phyloP scores from a whole-genome alignment of 495 filamentous ascomycete genomes.

The Xanthoparmelia taractica region DNA sequence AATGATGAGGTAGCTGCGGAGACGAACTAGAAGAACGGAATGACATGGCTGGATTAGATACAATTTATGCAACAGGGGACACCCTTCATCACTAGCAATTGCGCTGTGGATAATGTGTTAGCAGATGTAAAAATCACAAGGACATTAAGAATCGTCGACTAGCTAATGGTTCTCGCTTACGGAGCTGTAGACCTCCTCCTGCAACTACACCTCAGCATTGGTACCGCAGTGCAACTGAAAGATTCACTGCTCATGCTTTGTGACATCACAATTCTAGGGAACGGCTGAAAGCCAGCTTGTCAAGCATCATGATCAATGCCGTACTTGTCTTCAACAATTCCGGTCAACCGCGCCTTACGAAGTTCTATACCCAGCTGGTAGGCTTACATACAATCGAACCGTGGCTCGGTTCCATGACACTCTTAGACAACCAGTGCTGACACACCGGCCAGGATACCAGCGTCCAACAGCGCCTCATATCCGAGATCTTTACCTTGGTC shows the following conservation, averaged over 20 bases:
- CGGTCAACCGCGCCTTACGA: slow-evolving; percentile 90
- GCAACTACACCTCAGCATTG: not conserved
- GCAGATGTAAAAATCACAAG: not conserved
- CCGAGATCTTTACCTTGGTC: slow-evolving; percentile 96
- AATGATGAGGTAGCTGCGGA: not conserved
- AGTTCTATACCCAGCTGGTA: slow-evolving; percentile 98
- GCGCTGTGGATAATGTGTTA: not conserved
- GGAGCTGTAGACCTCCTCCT: not conserved
- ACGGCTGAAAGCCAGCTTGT: slow-evolving; percentile 2
- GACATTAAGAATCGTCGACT: not conserved
- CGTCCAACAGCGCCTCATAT: slow-evolving; percentile 92
- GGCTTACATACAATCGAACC: slow-evolving; percentile 14
- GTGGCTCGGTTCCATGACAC: not conserved
- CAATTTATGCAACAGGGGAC: not conserved
- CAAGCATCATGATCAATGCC: slow-evolving; percentile 85
- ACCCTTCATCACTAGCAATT: not conserved
- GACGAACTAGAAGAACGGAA: not conserved
- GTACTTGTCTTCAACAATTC: slow-evolving; percentile 98
- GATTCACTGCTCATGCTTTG: not conserved
- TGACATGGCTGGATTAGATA: not conserved
- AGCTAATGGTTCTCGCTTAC: not conserved
- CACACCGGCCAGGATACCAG: slow-evolving; percentile 63
- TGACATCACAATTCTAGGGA: not conserved
- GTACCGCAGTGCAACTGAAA: not conserved
- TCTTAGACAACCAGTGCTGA: slow-evolving; percentile 7